Conservation (phyloP, 768 basidiomycete species). For the Lactarius vividus region DNA sequence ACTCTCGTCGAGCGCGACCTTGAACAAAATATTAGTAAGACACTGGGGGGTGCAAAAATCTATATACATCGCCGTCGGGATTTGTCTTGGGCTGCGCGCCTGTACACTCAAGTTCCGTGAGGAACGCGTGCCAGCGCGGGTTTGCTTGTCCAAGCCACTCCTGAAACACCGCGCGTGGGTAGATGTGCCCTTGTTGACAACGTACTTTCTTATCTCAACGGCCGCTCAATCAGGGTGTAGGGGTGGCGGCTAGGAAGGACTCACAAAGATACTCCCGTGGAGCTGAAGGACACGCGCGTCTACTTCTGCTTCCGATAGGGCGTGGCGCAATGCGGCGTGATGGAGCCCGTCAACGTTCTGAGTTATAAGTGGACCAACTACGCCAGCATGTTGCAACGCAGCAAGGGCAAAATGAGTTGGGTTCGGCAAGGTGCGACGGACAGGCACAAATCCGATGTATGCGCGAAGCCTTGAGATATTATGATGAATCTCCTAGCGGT, state of each 20-base stretch:
- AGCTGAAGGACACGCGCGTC: slow-evolving; percentile 66
- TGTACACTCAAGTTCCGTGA: slow-evolving; percentile 58
- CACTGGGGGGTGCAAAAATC: background rate
- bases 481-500: background rate
- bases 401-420: slow-evolving; percentile 86
- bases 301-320: slow-evolving; percentile 40
- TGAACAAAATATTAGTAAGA: background rate
- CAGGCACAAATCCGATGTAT: slow-evolving; percentile 82
- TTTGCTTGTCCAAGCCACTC: slow-evolving; percentile 67
- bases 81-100: slow-evolving; percentile 72
- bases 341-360: slow-evolving; percentile 97
- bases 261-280: slow-evolving; percentile 83
- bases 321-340: slow-evolving; percentile 63
- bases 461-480: slow-evolving; percentile 52
- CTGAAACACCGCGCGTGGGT: slow-evolving; percentile 70
- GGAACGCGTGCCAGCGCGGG: slow-evolving; percentile 73
- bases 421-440: slow-evolving; percentile 81
- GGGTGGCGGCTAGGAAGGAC: slow-evolving; percentile 23
- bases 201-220: slow-evolving; percentile 58
- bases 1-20: slow-evolving; percentile 79
- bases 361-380: slow-evolving; percentile 68
- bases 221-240: background rate
- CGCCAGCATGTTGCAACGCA: slow-evolving; percentile 68
- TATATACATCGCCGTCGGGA: slow-evolving; percentile 86
- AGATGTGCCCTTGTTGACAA: slow-evolving; percentile 70